phyloP scores from a whole-genome alignment of 495 filamentous ascomycete species.

The Talaromyces stipitatus region DNA sequence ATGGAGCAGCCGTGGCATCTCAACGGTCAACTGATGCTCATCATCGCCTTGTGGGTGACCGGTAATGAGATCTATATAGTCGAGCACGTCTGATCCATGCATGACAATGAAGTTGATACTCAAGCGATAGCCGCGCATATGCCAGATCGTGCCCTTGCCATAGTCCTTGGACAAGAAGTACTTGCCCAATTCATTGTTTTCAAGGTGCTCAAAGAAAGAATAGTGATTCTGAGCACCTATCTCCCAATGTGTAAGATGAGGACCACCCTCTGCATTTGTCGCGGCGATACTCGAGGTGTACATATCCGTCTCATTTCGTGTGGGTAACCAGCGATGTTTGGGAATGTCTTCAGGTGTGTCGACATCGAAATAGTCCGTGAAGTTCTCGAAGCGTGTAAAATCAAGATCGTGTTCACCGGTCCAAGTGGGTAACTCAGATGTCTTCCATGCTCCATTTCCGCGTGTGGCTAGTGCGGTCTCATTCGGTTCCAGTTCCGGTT shows the following conservation, averaged over 20 bases:
- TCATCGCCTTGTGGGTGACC: slow-evolving; percentile 5
- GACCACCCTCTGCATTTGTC: slow-evolving; percentile 18
- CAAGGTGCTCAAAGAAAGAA: slow-evolving; percentile 37
- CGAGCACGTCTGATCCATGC: slow-evolving; percentile 33
- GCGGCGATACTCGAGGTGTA: slow-evolving; percentile 4
- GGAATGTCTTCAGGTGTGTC: slow-evolving; percentile 1
- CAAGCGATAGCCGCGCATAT: slow-evolving; percentile 18
- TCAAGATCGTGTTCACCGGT: background rate
- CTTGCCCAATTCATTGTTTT: slow-evolving; percentile 27
- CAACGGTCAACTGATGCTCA: slow-evolving; percentile 7
- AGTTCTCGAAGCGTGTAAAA: slow-evolving; percentile 5
- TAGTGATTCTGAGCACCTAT: slow-evolving; percentile 41
- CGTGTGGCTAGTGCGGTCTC: slow-evolving; percentile 4
- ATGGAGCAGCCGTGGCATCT: slow-evolving; percentile 2
- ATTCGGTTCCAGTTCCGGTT: slow-evolving; percentile 21
- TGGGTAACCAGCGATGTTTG: slow-evolving; percentile 8
- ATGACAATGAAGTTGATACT: slow-evolving; percentile 42
- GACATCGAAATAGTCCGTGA: slow-evolving; percentile 4
- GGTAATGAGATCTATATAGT: slow-evolving; percentile 11
- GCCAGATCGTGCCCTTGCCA: slow-evolving; percentile 6
- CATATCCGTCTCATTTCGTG: background rate
- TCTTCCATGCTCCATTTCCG: slow-evolving; percentile 9
- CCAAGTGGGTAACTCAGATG: slow-evolving; percentile 12
- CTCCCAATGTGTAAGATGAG: slow-evolving; percentile 36
- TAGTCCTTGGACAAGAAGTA: slow-evolving; percentile 30